A percentile compares a stretch with the other conserved stretches of the same genome.
These are phyloP conservation scores for Clitoria ternatea DNA, from an alignment of 306 rosid genomes.

Conservation along the genomic window DNA sequence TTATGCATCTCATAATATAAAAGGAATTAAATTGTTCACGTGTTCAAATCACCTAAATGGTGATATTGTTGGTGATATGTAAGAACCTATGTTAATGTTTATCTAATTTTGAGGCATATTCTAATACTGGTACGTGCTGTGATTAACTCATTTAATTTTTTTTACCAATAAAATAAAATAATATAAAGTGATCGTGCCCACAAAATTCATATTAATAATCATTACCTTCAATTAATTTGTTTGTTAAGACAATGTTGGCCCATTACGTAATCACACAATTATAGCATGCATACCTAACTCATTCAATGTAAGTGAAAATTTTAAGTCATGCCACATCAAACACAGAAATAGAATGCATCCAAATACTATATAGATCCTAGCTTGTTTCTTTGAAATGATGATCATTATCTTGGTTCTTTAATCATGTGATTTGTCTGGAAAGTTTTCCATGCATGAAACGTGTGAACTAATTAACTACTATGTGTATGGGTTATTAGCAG, in stretches of 20 bases:
- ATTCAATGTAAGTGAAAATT: background rate
- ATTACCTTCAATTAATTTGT: background rate
- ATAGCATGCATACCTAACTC: constrained; percentile 13
- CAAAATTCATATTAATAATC: background rate
- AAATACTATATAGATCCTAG: background rate
- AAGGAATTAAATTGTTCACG: too few species aligned
- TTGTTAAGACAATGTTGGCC: background rate
- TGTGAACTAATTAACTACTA: background rate
- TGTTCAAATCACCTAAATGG: too few species aligned
- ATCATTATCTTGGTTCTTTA: background rate
- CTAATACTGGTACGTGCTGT: too few species aligned
- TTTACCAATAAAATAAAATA: background rate
- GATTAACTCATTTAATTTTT: too few species aligned
- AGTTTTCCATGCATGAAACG: constrained; percentile 26
- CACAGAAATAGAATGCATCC: background rate
- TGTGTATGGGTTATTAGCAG: background rate
- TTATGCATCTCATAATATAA: background rate
- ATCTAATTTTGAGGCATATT: too few species aligned
- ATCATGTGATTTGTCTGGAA: constrained; percentile 25
- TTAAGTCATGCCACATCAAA: background rate
- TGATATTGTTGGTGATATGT: too few species aligned
- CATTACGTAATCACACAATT: constrained; percentile 10
- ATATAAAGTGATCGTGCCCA: background rate
- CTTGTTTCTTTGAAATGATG: constrained; percentile 9
- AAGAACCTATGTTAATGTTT: too few species aligned